These are phyloP conservation scores for Daldinia bambusicola DNA, from an alignment of 495 filamentous ascomycete genomes.

Conservation along the genomic window DNA sequence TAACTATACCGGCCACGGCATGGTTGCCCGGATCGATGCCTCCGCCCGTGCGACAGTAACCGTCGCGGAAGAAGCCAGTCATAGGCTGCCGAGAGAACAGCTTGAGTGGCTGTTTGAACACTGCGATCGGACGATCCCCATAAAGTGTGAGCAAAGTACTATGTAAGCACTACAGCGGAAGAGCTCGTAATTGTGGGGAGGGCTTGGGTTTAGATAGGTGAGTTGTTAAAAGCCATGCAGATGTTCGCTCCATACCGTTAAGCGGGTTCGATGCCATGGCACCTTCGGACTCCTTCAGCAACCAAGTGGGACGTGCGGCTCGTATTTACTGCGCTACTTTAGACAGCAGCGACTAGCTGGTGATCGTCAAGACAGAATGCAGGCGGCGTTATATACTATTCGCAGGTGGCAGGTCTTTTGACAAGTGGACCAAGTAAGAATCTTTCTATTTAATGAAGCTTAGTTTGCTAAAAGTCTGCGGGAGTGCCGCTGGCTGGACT, in stretches of 20 bases:
- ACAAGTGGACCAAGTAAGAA: background rate
- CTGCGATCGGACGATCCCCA: slow-evolving; percentile 45
- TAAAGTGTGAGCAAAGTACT: slow-evolving; percentile 6
- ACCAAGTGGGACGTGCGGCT: slow-evolving; percentile 31
- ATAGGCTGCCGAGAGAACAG: slow-evolving; percentile 66
- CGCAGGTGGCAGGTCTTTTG: background rate
- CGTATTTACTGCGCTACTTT: slow-evolving; percentile 38
- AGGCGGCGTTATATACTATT: slow-evolving; percentile 2
- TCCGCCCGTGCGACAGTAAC: slow-evolving; percentile 66
- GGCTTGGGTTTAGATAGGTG: slow-evolving; percentile 16
- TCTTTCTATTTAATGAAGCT: background rate
- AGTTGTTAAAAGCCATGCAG: slow-evolving; percentile 39
- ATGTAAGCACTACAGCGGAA: slow-evolving; percentile 27
- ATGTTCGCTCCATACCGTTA: slow-evolving; percentile 29
- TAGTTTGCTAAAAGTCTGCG: background rate
- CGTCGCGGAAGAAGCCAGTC: slow-evolving; percentile 69
- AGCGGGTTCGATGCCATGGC: slow-evolving; percentile 36
- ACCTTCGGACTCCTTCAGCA: slow-evolving; percentile 12
- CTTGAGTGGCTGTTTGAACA: slow-evolving; percentile 66
- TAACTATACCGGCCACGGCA: slow-evolving; percentile 63
- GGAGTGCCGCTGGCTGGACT: background rate
- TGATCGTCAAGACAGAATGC: slow-evolving; percentile 2
- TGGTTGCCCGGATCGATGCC: slow-evolving; percentile 59
- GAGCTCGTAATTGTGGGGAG: slow-evolving; percentile 41
- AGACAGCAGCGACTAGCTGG: background rate